Percentiles rank a stretch among this genome's conserved stretches.
These are phyloP conservation scores for Scytalidium lignicola DNA, from an alignment of 2,329 filamentous ascomycete species.

Conservation along the genomic window DNA sequence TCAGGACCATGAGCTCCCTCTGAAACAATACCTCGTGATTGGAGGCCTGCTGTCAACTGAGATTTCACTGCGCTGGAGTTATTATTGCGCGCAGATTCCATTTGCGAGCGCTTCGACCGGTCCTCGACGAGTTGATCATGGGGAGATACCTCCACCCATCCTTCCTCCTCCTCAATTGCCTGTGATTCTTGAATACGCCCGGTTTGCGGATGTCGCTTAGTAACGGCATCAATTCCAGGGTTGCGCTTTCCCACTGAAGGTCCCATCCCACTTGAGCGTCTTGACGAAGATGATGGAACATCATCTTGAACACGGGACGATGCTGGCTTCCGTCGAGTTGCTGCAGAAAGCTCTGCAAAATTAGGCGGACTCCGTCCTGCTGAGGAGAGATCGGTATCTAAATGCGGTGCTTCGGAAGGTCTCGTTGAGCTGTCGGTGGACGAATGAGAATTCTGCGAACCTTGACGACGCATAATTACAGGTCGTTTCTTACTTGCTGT, in stretches of 20 bases:
- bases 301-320: not conserved
- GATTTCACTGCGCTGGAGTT: not conserved
- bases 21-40: not conserved
- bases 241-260: not conserved
- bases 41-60: not conserved
- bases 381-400: not conserved
- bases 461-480: constrained; percentile 39
- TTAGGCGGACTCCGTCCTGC: constrained; percentile 3
- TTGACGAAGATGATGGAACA: not conserved
- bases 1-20: not conserved
- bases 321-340: not conserved
- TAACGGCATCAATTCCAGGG: not conserved
- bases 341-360: constrained; percentile 1
- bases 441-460: constrained; percentile 34
- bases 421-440: constrained; percentile 16
- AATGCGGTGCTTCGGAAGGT: constrained; percentile 4
- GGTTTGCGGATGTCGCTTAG: not conserved
- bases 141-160: not conserved
- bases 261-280: not conserved
- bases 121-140: no score
- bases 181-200: not conserved
- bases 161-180: not conserved
- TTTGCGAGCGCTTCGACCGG: not conserved
- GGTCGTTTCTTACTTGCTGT: constrained; percentile 39
- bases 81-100: not conserved